Evolutionary conservation across 2,329 filamentous ascomycete genomes (phyloP), one percentile per base, ranked within the genome.

Genomic region (Fusarium torulosum): DNA sequence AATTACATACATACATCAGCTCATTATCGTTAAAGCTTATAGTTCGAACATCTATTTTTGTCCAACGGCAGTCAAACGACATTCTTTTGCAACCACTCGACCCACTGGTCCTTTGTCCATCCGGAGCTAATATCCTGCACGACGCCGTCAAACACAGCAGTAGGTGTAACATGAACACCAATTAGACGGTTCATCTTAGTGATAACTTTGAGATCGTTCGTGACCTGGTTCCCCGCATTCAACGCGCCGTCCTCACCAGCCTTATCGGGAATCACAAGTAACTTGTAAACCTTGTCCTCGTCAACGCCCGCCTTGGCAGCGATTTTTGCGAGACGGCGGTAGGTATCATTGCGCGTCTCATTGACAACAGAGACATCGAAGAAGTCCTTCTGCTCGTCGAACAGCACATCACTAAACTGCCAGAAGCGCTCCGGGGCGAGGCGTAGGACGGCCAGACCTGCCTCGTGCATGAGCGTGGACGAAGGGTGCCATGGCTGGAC

Each of bases 401-500:
- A 88, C 3, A 97, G 84, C 8, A 83, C 86, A 40, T 84, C 84
- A 78, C 88, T 92, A 79, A 95, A 97, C 17, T 85, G 83, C 89
- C 91, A 97, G 85, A 96, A 98, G 69, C 88, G 89, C 19, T 84
- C 82, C 0, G 92, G 90, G 4, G 88, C 82, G 8, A 93, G 79
- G 51, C 86, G 86, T 71, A 95, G 85, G 2, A 97, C 93, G 4
- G 94, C 95, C 31, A 93, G 86, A 5, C 84, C 94, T 31, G 94
- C 91, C 85, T 98, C 95, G 82, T 95, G 92, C 56, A 87, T 84
- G 13, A 94, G 85, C 8, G 91, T 94, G 40, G 89, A 94, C 20
- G 91, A 93, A 3, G 95, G 95, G 80, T 98, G 94, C 95, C 95
- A 97, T 15, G 94, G 93, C 82, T 97, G 94, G 74, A 97, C 88